Base-by-base conservation (phyloP, 2,329 filamentous ascomycete genomes). In the Rachicladosporium sp. region DNA sequence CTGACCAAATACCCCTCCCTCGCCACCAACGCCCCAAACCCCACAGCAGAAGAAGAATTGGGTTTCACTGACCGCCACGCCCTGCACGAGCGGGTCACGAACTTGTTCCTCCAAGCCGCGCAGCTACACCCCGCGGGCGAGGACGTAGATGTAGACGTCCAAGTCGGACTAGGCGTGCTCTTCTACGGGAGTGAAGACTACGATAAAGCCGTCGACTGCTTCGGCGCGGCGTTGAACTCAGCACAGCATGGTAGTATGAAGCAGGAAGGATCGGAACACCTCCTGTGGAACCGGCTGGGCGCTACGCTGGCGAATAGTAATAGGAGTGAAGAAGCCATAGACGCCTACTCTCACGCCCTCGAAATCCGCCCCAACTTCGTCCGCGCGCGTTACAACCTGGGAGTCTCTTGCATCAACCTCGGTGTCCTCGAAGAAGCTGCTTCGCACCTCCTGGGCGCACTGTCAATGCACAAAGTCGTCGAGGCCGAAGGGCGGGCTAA, bases 171-270 rank as follows among this genome's bases (percentile, higher is more conserved):
- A 1, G 93, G 93, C 29, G 91, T 98, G 4, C 74, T 98, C 10
- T 96, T 98, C 68, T 98, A 98, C 64, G 91, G 89, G 37, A 87
- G 85, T 23, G 91, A 98, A 63, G 89, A 96, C 58, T 96, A 95
- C 67, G 85, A 91, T 59, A 98, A 98, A 67, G 91, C 91, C 0
- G 89, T 98, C 31, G 91, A 98, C 68, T 98, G 93, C 70, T 98
- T 98, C 74, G 83, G 82, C 41, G 80, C 89, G 1, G 89, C 93
- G 1, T 76, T 98, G 15, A 83, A 85, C 43, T 85, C 78, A 15
- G 86, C 84, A 1, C 87, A 94, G 62, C 74, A 79, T 29, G 91
- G 91, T 43, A 76, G 77, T 6, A 82, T 79, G 43, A 96, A 95
- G 65, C 80, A 85, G 46, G 77, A 79, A 52, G 80, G 82, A 54